Evolutionary conservation across 768 basidiomycete species (phyloP).

Genomic region (Amanita subjunquillea): DNA sequence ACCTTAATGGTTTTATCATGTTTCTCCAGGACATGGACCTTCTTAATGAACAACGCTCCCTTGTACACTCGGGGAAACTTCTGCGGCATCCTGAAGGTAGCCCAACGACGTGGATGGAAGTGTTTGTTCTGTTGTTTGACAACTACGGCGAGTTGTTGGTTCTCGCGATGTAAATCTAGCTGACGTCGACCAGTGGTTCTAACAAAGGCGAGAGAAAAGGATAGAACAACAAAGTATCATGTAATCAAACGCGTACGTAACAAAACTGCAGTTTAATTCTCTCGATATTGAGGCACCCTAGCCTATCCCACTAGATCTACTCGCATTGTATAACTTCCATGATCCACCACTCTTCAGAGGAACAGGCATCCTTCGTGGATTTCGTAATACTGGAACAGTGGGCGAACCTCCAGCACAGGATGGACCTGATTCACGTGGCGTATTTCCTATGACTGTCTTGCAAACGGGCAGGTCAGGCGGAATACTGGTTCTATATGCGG

Average conservation of each 20-base stretch:
- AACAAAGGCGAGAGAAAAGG: constrained; percentile 77
- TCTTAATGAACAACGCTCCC: constrained; percentile 67
- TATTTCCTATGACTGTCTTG: constrained; percentile 83
- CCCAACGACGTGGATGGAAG: constrained; percentile 82
- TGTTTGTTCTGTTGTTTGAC: constrained; percentile 88
- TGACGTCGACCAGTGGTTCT: constrained; percentile 60
- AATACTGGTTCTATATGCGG: constrained; percentile 80
- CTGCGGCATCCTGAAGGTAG: constrained; percentile 83
- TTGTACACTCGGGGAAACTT: constrained; percentile 78
- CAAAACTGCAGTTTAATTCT: constrained; percentile 1
- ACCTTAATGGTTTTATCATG: background rate
- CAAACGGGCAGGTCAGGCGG: constrained; percentile 87
- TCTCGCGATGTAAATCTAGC: background rate
- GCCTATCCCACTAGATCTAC: constrained; percentile 89
- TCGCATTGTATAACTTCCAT: constrained; percentile 76
- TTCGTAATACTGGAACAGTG: constrained; percentile 29
- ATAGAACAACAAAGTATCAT: constrained; percentile 64
- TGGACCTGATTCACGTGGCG: constrained; percentile 55
- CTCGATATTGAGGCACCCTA: constrained; percentile 19
- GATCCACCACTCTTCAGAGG: constrained; percentile 72
- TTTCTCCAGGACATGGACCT: constrained; percentile 73
- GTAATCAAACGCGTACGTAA: constrained; percentile 67
- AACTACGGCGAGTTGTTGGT: constrained; percentile 66
- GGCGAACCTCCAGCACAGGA: constrained; percentile 22
- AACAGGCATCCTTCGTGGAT: constrained; percentile 59